Conservation (phyloP, 2,329 filamentous ascomycete species). For the Colletotrichum plurivorum region DNA sequence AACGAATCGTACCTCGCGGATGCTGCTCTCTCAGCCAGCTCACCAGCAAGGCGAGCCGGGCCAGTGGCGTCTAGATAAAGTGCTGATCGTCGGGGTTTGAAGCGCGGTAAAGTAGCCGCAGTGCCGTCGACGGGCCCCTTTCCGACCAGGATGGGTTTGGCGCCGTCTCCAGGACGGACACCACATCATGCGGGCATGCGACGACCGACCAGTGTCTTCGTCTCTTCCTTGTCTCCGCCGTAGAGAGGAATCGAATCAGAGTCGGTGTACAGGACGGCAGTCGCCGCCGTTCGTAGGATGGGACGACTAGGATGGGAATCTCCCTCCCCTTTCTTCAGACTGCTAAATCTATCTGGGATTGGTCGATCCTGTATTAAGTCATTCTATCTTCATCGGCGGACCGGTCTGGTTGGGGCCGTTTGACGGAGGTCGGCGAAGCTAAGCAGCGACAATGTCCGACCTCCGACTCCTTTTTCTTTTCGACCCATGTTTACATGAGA, state of each 20-base stretch:
- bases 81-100: conserved; percentile 23
- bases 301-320: background rate
- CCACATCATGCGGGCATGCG: conserved; percentile 11
- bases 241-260: background rate
- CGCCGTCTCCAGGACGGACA: conserved; percentile 10
- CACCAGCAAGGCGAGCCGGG: background rate
- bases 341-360: background rate
- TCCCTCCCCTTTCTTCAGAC: background rate
- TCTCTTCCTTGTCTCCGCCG: background rate
- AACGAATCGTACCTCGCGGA: background rate
- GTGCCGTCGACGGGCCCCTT: conserved; percentile 11
- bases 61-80: conserved; percentile 23
- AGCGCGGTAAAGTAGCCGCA: conserved; percentile 27
- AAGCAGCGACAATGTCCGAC: conserved; percentile 26
- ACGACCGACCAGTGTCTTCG: background rate
- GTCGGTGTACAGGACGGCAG: conserved; percentile 6
- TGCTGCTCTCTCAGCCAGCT: background rate
- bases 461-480: background rate
- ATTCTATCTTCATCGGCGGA: background rate
- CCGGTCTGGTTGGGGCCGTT: background rate
- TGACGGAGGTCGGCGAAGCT: conserved; percentile 1
- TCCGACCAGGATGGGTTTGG: conserved; percentile 8
- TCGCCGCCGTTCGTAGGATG: conserved; percentile 8
- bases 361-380: background rate
- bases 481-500: background rate